phyloP scores from a whole-genome alignment of 2,329 filamentous ascomycete genomes.

The Talaromyces sp. region DNA sequence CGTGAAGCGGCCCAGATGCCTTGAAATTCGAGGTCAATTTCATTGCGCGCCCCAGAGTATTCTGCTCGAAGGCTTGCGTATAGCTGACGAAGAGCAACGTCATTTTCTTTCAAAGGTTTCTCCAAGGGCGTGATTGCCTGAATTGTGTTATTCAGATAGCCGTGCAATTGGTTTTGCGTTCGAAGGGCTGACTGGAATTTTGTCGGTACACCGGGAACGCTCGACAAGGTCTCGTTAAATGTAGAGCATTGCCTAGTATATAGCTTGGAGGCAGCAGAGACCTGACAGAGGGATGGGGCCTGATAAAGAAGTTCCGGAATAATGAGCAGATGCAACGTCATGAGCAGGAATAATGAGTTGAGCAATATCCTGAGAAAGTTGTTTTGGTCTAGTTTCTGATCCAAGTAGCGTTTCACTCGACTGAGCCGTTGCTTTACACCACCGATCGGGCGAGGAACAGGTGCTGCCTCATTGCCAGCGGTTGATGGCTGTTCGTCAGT shows the following conservation, averaged over 20 bases:
- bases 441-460: not conserved
- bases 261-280: not conserved
- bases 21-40: slow-evolving; percentile 34
- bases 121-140: slow-evolving; percentile 7
- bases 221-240: not conserved
- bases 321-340: slow-evolving; percentile 9
- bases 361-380: slow-evolving; percentile 3
- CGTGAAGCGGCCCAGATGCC: slow-evolving; percentile 28
- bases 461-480: not conserved
- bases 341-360: slow-evolving; percentile 5
- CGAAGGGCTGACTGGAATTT: slow-evolving; percentile 3
- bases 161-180: slow-evolving; percentile 8
- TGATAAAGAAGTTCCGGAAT: slow-evolving; percentile 9
- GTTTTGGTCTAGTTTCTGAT: not conserved
- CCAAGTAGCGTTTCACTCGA: not conserved
- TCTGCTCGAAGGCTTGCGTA: slow-evolving; percentile 22
- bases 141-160: slow-evolving; percentile 6
- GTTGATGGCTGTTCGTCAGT: not conserved
- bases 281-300: slow-evolving; percentile 4
- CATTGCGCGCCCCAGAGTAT: slow-evolving; percentile 26
- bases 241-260: slow-evolving; percentile 3
- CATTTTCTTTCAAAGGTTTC: slow-evolving; percentile 3
- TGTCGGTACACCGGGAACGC: not conserved
- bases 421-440: not conserved
- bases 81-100: slow-evolving; percentile 18